These are phyloP conservation scores for Lenwebbia sp. DNA, from an alignment of 345 rosid genomes.

Conservation along the genomic window DNA sequence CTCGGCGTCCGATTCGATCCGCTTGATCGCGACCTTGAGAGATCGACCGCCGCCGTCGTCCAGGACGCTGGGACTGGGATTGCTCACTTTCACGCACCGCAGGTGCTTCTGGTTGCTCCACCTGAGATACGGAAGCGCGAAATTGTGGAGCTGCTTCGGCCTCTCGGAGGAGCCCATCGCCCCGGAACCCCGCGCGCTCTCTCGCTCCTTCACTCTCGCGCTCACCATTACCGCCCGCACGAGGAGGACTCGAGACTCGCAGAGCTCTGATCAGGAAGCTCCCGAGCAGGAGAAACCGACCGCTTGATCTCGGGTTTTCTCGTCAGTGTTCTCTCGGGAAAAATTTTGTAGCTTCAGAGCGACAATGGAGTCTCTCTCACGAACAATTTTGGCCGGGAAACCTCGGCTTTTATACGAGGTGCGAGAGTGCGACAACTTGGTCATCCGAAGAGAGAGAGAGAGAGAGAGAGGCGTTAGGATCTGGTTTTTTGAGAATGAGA, in stretches of 20 bases:
- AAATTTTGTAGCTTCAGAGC: neutral
- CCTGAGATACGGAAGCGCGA: slow-evolving; percentile 34
- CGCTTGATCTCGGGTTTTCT: neutral
- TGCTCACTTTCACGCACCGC: slow-evolving; percentile 24
- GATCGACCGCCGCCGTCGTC: slow-evolving; percentile 6
- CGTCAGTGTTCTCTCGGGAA: neutral
- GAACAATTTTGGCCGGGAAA: neutral
- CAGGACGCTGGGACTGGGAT: slow-evolving; percentile 3
- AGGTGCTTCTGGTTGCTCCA: slow-evolving; percentile 44
- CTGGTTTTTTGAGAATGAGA: neutral
- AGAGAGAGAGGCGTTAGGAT: neutral
- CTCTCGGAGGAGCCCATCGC: slow-evolving; percentile 28
- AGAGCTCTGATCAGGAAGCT: neutral
- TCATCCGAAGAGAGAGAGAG: neutral
- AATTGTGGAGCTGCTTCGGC: slow-evolving; percentile 42
- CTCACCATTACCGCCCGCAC: neutral
- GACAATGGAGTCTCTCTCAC: neutral
- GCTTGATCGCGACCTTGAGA: neutral
- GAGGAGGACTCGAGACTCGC: neutral
- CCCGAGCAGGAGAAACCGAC: neutral
- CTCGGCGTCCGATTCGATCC: neutral
- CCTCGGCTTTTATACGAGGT: neutral
- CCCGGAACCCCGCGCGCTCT: slow-evolving; percentile 4
- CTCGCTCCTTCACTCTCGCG: slow-evolving; percentile 3
- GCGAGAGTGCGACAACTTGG: neutral